Base-by-base conservation (phyloP, 139 green algal species). In the Haematococcus sp. region DNA sequence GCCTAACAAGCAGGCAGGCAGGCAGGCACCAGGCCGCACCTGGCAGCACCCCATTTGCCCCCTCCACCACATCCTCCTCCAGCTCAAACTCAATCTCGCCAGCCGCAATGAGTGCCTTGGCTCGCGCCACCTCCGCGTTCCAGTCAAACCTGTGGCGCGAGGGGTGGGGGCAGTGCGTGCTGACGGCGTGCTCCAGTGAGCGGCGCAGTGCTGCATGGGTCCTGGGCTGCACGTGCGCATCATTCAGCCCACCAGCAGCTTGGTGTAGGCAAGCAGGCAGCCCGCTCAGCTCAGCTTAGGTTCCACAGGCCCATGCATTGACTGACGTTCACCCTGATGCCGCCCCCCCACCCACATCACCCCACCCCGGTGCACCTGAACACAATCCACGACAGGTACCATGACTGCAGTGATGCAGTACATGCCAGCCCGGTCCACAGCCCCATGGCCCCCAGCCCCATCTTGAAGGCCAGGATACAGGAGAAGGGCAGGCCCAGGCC, bases 341-440 rank as follows among this genome's bases (percentile, higher is more conserved):
- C 46, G 4, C 40, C 7, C 40, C 40, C 40, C 40, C 40, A 63
- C n/a, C 43, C 44, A 5, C n/a, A 35, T 19, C 44, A 17, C 35
- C 19, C 74, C 31, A n/a, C n/a, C n/a, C n/a, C n/a, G n/a, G n/a
- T n/a, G n/a, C 61, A 81, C 80, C 49, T 86, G 76, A 81, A 83
- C 20, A 87, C 81, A n/a, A 81, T 79, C 23, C 65, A 68, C 0
- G 80, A 65, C 60, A 86, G 71, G 44, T 80, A 76, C 25, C 82
- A 22, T 1, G 80, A 79, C 76, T 88, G 82, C 46, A 91, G 55
- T 17, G 75, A 83, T 16, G 87, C 82, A 1, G 87, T 90, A 46
- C 76, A 87, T 0, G 83, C 83, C 56, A 92, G 77, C 0, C 86
- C 88, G 3, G 72, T 85, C 88, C 88, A 93, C 59, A 93, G 70